Evolutionary conservation across 208 protist genomes (phyloP), one percentile per base, ranked within the genome.

Genomic region (Wallacemonas sp.): DNA sequence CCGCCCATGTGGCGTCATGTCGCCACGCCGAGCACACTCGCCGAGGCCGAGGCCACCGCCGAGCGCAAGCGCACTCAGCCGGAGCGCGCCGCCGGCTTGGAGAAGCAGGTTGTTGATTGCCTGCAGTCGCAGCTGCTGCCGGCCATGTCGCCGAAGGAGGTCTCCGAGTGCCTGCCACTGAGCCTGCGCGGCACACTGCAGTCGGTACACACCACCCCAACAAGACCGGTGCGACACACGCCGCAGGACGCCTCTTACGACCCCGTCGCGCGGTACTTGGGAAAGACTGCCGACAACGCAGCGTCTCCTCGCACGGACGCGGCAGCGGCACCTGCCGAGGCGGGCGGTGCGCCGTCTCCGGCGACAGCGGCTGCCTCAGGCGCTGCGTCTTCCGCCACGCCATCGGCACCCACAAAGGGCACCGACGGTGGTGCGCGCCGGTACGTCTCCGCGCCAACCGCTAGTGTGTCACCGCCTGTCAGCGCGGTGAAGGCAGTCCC

Each of bases 1-100:
- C 26, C 50, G 26, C 50, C 50, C 32, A 33, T 57, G 30, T 57
- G 50, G 50, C 3, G 5, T 3, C 30, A 57, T 32, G 30, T 33
- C 12, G 30, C 24, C 5, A 21, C 50, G 9, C n/a, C 50, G 30
- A 15, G 50, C 30, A 57, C 50, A 8, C 5, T 21, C 13, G 50
- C 50, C 29, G 50, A 57, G 30, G 50, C 50, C 50, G 50, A 57
- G 50, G 50, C 50, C 50, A 32, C 30, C 29, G 50, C 50, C 26
- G 50, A 5, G 13, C 50, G 50, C 13, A 57, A 57, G 30, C 24
- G 30, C 29, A 1, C 50, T 6, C 30, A 59, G 33, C 36, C 41
- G 34, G 22, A 3, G 1, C 27, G 44, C 57, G 41, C 4, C 9
- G 50, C 50, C n/a, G 21, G 3, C 17, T 3, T 33, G 34, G 50